Evolutionary conservation across 1,284 basidiomycete genomes (phyloP).

Genomic region (Mycena citricolor): DNA sequence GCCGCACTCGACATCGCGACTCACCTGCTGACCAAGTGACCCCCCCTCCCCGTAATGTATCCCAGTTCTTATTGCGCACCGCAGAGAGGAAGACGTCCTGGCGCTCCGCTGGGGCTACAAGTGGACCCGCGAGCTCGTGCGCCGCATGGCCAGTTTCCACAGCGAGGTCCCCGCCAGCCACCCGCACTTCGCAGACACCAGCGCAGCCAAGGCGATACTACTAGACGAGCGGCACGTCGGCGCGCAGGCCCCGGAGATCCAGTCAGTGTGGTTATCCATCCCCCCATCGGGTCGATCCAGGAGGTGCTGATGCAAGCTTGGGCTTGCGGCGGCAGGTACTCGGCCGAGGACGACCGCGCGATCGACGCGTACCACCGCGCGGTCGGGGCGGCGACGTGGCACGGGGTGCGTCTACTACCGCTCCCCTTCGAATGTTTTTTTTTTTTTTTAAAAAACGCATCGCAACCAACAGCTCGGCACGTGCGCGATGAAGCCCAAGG

Average conservation of each 20-base stretch:
- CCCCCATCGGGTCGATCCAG: too few relatives aligned
- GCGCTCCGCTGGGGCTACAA: conserved; percentile 58
- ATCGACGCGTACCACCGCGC: conserved; percentile 73
- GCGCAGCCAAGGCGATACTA: conserved; percentile 40
- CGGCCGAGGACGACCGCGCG: conserved; percentile 63
- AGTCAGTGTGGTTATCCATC: too few relatives aligned
- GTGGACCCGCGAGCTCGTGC: conserved; percentile 49
- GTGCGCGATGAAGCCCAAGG: conserved; percentile 63
- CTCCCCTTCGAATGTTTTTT: too few relatives aligned
- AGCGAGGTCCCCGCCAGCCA: conserved; percentile 48
- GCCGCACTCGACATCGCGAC: conserved; percentile 26
- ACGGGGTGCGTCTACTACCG: conserved; percentile 53
- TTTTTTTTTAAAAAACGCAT: too few relatives aligned
- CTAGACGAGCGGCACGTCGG: conserved; percentile 37
- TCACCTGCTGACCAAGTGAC: conserved; percentile 28
- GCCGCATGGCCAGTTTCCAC: conserved; percentile 54
- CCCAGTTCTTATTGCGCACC: too few relatives aligned
- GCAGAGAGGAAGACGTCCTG: conserved; percentile 52
- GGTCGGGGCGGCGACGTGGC: conserved; percentile 82
- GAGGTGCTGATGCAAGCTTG: too few relatives aligned
- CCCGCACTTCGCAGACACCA: conserved; percentile 48
- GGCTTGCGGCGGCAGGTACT: too few relatives aligned
- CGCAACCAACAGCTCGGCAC: conserved; percentile 58
- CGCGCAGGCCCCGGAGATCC: conserved; percentile 44
- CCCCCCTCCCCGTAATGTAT: too few relatives aligned